Conservation (phyloP, 306 rosid genomes). For the Crotalaria pallida region DNA sequence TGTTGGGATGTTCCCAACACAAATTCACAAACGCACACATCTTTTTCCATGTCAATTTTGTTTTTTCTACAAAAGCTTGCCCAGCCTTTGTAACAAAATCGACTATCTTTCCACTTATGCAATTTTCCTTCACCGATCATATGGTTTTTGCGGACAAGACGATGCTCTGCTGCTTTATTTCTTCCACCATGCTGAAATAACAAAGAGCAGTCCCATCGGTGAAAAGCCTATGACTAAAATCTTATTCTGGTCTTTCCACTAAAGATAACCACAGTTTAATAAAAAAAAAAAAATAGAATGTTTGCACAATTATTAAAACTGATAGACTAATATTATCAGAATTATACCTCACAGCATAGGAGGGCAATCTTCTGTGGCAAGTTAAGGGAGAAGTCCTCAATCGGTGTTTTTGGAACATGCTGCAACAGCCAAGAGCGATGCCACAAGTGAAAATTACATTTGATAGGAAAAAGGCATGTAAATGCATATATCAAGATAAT, state of each 20-base stretch:
- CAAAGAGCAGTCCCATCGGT: neutral
- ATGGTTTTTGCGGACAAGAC: neutral
- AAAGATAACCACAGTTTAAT: neutral
- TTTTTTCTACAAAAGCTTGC: neutral
- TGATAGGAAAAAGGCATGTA: neutral
- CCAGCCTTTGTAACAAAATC: conserved; percentile 15
- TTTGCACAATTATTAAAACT: too few species aligned
- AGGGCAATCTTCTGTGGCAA: neutral
- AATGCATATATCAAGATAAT: neutral
- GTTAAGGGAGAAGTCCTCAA: neutral
- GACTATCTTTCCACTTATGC: neutral
- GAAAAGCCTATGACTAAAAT: neutral
- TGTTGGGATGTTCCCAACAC: neutral
- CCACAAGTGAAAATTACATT: neutral
- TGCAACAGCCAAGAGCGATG: neutral
- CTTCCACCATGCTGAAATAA: neutral
- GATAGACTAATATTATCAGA: neutral
- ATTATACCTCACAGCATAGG: conserved; percentile 23
- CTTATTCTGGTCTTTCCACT: too few species aligned
- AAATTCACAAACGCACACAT: conserved; percentile 27
- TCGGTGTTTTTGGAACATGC: neutral
- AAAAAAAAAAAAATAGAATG: neutral
- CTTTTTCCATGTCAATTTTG: neutral
- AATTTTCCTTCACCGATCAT: neutral
- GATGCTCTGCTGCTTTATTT: too few species aligned